Base-by-base conservation (phyloP, 495 filamentous ascomycete genomes). In the Lentithecium fluviatile region DNA sequence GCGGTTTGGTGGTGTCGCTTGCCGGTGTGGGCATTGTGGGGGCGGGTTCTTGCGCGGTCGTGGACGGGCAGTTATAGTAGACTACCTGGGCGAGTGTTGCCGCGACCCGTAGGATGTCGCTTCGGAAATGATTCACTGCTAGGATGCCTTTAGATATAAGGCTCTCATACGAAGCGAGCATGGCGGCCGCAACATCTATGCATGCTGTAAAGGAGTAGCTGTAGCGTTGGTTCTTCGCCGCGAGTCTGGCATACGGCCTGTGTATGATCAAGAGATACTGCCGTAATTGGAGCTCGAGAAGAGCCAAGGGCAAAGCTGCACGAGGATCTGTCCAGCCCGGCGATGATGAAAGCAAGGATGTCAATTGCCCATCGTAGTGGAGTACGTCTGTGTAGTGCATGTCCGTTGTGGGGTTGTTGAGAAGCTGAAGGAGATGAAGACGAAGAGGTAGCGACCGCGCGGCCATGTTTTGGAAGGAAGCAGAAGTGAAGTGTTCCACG, bases 241-340 rank as follows among this genome's bases (percentile, higher is more conserved):
- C 61, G 20, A 61, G 45, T 19, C 37, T 60, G 2, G 65, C 56
- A 40, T 58, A 68, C 2, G 65, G 65, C n/a, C 11, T 20, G 32
- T 68, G 61, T 12, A 68, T 51, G 3, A 65, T 58, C 36, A 64
- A 21, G 2, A 64, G 53, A 26, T 55, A 64, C 24, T 68, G 65
- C 10, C 54, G 65, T n/a, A 68, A 56, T 34, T 68, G 65, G 21
- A 64, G 36, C 24, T 57, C 53, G n/a, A 68, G 56, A 17, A 68
- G 26, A 6, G 60, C 56, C 5, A 32, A n/a, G 12, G 59, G 40
- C 4, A 50, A 45, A 2, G 34, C 7, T 26, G 49, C 20, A 10
- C 36, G 53, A 29, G 48, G 5, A 25, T 47, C 25, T 15, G 29
- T 40, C 64, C 64, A 67, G 25, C 29, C n/a, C 12, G 64, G 64